Evolutionary conservation across 352 stramenopile genomes (phyloP).

Genomic region (Phytophthora ohioensis): DNA sequence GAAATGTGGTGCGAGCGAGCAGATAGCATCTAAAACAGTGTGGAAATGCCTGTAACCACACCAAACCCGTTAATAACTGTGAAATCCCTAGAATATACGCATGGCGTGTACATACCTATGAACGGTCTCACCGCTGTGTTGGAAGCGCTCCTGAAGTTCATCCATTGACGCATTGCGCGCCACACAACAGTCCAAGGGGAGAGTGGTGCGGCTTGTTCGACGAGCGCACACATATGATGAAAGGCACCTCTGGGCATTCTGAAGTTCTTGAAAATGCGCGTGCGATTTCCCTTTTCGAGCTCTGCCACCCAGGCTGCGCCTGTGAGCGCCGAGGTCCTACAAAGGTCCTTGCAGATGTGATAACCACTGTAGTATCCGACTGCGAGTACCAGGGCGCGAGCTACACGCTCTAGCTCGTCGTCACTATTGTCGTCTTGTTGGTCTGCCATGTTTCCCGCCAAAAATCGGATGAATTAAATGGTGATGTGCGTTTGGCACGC

Average conservation of each 20-base stretch:
- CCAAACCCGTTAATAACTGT: not conserved
- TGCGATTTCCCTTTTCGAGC: constrained; percentile 4
- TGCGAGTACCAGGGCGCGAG: not conserved
- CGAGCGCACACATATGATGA: not conserved
- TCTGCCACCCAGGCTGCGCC: constrained; percentile 9
- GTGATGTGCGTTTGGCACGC: not conserved
- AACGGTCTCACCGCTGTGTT: constrained; percentile 27
- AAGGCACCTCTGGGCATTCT: constrained; percentile 17
- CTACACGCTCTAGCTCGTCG: not conserved
- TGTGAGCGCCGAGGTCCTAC: constrained; percentile 2
- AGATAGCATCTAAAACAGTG: constrained; percentile 5
- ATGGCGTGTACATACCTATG: constrained; percentile 5
- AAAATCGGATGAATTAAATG: not conserved
- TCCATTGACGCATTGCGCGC: constrained; percentile 13
- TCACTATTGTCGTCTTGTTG: not conserved
- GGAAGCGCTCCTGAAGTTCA: constrained; percentile 27
- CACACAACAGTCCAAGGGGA: constrained; percentile 1
- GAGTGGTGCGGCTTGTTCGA: not conserved
- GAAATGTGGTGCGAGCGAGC: not conserved
- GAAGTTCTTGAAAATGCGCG: constrained; percentile 13
- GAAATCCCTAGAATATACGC: not conserved
- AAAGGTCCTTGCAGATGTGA: constrained; percentile 1
- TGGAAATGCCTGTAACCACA: constrained; percentile 15
- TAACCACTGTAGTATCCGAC: not conserved
- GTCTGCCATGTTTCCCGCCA: not conserved